A percentile compares a stretch with the other conserved stretches of the same genome.
Conservation (phyloP, 768 basidiomycete species). For the Tricholoma matsutake region DNA sequence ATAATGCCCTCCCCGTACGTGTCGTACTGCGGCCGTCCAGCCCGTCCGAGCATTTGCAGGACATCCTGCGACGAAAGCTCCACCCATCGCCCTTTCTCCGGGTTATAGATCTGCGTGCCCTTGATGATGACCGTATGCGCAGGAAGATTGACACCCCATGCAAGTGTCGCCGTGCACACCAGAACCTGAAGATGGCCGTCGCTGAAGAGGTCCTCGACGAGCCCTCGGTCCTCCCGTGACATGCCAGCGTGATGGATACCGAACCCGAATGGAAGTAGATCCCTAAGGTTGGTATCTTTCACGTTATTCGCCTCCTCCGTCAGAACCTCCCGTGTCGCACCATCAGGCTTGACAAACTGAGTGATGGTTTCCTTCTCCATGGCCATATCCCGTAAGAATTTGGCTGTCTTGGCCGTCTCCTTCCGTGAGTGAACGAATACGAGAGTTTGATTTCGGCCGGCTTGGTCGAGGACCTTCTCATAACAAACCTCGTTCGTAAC, state of each 20-base stretch:
- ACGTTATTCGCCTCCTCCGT: slow-evolving; percentile 80
- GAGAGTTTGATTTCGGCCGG: slow-evolving; percentile 82
- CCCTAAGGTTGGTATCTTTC: slow-evolving; percentile 79
- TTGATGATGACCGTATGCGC: slow-evolving; percentile 99
- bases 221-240: slow-evolving; percentile 83
- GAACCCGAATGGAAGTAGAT: slow-evolving; percentile 94
- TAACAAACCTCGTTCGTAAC: slow-evolving; percentile 99
- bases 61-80: slow-evolving; percentile 96
- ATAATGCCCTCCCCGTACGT: slow-evolving; percentile 97
- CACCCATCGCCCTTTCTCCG: slow-evolving; percentile 97
- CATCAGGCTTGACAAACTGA: slow-evolving; percentile 92
- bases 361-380: slow-evolving; percentile 96
- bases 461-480: slow-evolving; percentile 95
- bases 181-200: slow-evolving; percentile 92
- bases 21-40: slow-evolving; percentile 96
- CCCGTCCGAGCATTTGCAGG: slow-evolving; percentile 97
- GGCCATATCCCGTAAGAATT: slow-evolving; percentile 91
- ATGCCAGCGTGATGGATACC: slow-evolving; percentile 98
- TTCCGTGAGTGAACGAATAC: slow-evolving; percentile 99
- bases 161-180: slow-evolving; percentile 95
- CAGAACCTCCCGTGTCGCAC: slow-evolving; percentile 87
- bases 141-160: slow-evolving; percentile 99
- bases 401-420: slow-evolving; percentile 96
- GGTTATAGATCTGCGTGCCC: slow-evolving; percentile 99
- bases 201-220: slow-evolving; percentile 92